phyloP scores from a whole-genome alignment of 192 early-diverging fungal species.

The Linnemannia elongata region DNA sequence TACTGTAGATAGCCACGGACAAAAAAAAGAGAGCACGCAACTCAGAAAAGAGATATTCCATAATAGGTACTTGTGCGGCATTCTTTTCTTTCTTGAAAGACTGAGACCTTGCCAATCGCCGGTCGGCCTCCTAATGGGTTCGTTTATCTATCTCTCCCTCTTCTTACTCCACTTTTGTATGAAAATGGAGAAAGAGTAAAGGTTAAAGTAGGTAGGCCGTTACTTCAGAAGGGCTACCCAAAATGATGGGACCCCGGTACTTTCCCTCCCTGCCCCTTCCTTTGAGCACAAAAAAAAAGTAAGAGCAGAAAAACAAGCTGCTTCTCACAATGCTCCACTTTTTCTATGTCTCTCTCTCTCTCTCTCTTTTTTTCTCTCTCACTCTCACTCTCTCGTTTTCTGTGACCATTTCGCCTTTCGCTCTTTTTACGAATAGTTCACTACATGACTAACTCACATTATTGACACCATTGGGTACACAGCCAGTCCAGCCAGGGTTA shows the following conservation, averaged over 20 bases:
- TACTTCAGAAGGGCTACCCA: background rate
- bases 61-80: background rate
- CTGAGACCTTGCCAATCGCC: conserved; percentile 5
- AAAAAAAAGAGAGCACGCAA: background rate
- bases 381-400: background rate
- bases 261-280: background rate
- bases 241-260: conserved; percentile 1
- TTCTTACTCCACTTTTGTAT: background rate
- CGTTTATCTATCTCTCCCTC: background rate
- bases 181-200: background rate
- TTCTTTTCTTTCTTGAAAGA: background rate
- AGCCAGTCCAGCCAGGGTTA: background rate
- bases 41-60: background rate
- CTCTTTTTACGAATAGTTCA: background rate
- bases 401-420: background rate
- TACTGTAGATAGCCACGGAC: background rate
- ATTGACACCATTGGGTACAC: background rate
- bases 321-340: background rate
- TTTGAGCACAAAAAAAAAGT: background rate
- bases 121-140: background rate
- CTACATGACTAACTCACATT: background rate
- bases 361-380: background rate
- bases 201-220: too few species aligned
- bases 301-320: background rate
- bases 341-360: background rate